Conservation (phyloP, 352 stramenopile genomes). For the Phytophthora podocarpi region DNA sequence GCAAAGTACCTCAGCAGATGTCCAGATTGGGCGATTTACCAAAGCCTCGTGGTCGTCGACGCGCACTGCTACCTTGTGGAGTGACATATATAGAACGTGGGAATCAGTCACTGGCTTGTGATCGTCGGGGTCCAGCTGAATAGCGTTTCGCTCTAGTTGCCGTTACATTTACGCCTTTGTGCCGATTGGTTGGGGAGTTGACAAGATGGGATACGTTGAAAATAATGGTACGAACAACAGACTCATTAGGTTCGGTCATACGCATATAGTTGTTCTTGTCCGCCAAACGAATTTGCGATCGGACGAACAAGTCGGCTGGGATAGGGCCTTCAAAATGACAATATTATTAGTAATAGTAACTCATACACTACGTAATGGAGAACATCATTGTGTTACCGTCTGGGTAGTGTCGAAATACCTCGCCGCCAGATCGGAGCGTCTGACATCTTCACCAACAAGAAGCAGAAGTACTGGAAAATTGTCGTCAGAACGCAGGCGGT, state of each 20-base stretch:
- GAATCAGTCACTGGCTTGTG: too few relatives aligned
- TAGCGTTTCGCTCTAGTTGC: too few relatives aligned
- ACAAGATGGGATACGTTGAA: too few relatives aligned
- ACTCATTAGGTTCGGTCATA: neutral
- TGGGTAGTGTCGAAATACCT: neutral
- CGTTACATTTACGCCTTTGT: too few relatives aligned
- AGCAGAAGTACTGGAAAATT: neutral
- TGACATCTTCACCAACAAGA: neutral
- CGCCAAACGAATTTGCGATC: neutral
- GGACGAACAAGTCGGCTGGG: neutral
- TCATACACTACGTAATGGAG: neutral
- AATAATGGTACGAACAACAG: neutral
- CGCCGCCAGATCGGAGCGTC: neutral
- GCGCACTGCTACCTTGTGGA: too few relatives aligned
- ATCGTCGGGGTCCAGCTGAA: too few relatives aligned
- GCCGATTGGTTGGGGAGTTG: too few relatives aligned
- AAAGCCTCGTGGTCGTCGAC: too few relatives aligned
- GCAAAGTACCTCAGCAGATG: too few relatives aligned
- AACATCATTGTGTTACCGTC: too few relatives aligned
- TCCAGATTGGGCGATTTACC: too few relatives aligned
- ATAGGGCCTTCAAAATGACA: neutral
- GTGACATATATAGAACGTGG: too few relatives aligned
- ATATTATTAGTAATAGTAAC: neutral
- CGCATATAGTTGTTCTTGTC: neutral
- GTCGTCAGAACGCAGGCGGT: neutral